phyloP scores from a whole-genome alignment of 495 filamentous ascomycete genomes.

The Penicillium lividum region DNA sequence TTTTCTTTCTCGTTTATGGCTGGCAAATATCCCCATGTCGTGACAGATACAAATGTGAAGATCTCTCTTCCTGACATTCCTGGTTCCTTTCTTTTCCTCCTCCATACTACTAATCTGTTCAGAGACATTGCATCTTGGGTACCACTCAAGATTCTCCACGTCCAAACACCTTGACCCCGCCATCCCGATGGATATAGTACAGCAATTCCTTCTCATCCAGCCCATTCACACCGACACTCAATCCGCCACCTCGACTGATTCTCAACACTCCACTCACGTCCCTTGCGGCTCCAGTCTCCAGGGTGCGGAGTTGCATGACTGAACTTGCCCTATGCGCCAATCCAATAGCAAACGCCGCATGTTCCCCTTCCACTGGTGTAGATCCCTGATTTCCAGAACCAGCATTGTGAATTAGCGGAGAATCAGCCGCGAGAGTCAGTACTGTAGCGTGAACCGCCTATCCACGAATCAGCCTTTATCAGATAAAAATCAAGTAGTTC shows the following conservation, averaged over 20 bases:
- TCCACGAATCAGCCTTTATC: constrained; percentile 15
- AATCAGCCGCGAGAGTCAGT: constrained; percentile 68
- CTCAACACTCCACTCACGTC: constrained; percentile 91
- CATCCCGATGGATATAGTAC: constrained; percentile 77
- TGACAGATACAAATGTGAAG: constrained; percentile 46
- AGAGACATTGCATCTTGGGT: neutral
- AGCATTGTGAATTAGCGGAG: constrained; percentile 61
- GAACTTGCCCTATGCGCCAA: constrained; percentile 73
- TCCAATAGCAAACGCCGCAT: constrained; percentile 66
- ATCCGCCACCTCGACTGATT: constrained; percentile 62
- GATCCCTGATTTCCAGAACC: constrained; percentile 33
- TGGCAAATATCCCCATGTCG: constrained; percentile 48
- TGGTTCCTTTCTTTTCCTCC: constrained; percentile 22
- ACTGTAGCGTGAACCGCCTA: constrained; percentile 60
- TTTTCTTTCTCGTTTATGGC: constrained; percentile 44
- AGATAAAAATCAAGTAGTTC: neutral
- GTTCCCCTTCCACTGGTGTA: constrained; percentile 64
- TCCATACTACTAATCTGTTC: neutral
- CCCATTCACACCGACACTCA: constrained; percentile 34
- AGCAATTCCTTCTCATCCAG: constrained; percentile 70
- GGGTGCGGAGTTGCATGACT: constrained; percentile 66
- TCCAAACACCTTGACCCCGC: constrained; percentile 78
- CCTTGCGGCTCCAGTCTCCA: constrained; percentile 82
- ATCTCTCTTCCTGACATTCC: constrained; percentile 37
- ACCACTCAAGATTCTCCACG: constrained; percentile 54